A percentile compares a stretch with the other conserved stretches of the same genome.
Evolutionary conservation across 148 eudicot genomes (phyloP).

Genomic region (Talinum fruticosum): DNA sequence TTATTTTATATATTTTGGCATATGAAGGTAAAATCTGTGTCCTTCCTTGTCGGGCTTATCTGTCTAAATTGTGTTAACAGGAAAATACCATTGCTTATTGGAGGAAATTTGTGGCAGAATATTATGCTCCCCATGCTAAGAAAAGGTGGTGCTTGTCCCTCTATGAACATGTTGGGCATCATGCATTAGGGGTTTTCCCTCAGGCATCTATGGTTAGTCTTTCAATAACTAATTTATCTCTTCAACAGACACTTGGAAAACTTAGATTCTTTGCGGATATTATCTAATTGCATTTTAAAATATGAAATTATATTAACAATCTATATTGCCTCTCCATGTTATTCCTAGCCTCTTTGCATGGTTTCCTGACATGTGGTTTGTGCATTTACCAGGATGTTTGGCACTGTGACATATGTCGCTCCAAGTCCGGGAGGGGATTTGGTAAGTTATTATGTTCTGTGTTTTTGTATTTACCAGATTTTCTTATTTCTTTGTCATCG

Average conservation of each 20-base stretch:
- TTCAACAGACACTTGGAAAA: neutral
- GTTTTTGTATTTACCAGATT: neutral
- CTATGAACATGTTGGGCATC: slow-evolving; percentile 86
- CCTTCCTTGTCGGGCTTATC: neutral
- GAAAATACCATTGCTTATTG: slow-evolving; percentile 83
- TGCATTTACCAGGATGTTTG: slow-evolving; percentile 71
- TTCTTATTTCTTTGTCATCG: neutral
- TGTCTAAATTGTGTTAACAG: slow-evolving; percentile 35
- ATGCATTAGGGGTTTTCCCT: slow-evolving; percentile 87
- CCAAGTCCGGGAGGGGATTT: slow-evolving; percentile 93
- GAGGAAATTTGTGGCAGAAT: slow-evolving; percentile 92
- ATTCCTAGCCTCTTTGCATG: neutral
- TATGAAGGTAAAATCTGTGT: no score
- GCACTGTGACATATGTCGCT: slow-evolving; percentile 96
- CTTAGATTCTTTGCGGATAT: neutral
- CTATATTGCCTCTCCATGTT: neutral
- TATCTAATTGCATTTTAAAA: neutral
- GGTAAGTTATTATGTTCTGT: slow-evolving; percentile 44
- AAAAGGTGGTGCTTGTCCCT: slow-evolving; percentile 94
- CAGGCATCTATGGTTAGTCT: slow-evolving; percentile 72
- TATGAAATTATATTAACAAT: neutral
- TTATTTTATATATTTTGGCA: no score
- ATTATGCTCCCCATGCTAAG: slow-evolving; percentile 89
- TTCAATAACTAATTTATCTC: neutral
- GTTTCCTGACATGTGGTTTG: slow-evolving; percentile 19